Base-by-base conservation (phyloP, 2,329 filamentous ascomycete species). In the Penicillium oxalicum region DNA sequence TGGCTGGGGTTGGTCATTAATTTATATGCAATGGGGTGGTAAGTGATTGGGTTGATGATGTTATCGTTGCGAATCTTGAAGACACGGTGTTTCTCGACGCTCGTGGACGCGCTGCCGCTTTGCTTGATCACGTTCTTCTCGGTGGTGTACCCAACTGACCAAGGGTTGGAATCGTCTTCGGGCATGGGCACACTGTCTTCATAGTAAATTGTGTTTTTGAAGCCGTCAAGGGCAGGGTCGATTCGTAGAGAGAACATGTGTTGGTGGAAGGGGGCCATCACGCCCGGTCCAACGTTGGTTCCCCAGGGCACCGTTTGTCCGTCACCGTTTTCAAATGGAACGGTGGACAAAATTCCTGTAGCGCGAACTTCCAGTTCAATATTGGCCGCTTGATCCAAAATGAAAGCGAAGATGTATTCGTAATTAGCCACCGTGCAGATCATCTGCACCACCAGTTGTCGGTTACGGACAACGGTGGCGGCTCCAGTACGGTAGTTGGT, bases 341-440 rank as follows among this genome's bases (percentile, higher is more conserved):
- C 79, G 0, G 83, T 86, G 38, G 78, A 82, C 6, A 87, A 71
- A 47, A 87, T 84, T 5, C 83, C 84, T 0, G 84, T 87, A 13
- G 84, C 83, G 26, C 83, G 79, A 18, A 85, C 80, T 60, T 88
- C 84, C 55, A 86, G 84, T 55, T 76, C 75, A 43, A 87, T 65
- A 54, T 84, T 82, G 42, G 81, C 84, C 1, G 83, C 83, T 65
- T 87, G 84, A 62, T 86, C 84, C 70, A 88, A 86, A 46, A 83
- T 79, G 66, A 83, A 87, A 0, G 83, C 83, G 38, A 87, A 75
- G 58, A 87, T 86, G 62, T 87, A 88, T 61, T 87, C 84, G 67
- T 87, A 87, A 69, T 87, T 87, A 9, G 81, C 75, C 2, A 87
- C 82, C 0, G 83, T 87, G 68, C 85, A 84, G 64, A 87, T 87